A percentile compares a stretch with the other conserved stretches of the same genome.
Conservation (phyloP, 208 protist species). For the Entamoeba dispar region DNA sequence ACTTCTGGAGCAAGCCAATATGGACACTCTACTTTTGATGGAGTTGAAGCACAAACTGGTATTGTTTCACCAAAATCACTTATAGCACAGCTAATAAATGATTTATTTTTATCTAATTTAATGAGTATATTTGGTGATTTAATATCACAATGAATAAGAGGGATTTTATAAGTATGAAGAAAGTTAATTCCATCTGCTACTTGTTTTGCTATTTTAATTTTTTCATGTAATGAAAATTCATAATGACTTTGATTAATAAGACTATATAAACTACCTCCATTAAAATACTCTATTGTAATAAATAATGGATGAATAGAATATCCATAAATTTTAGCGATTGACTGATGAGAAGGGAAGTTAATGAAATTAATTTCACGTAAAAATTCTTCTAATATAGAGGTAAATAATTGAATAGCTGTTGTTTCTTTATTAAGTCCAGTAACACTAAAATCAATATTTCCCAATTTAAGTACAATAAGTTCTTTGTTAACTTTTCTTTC, state of each 20-base stretch:
- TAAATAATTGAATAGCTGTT: background rate
- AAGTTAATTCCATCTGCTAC: background rate
- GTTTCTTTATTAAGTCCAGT: background rate
- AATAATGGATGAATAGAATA: background rate
- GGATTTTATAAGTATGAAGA: background rate
- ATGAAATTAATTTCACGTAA: background rate
- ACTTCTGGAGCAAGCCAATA: constrained; percentile 34
- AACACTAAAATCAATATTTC: background rate
- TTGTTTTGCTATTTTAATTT: background rate
- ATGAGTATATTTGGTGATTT: constrained; percentile 7
- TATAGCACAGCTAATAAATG: background rate
- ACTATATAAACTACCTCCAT: background rate
- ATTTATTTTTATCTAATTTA: background rate
- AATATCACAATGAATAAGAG: constrained; percentile 8
- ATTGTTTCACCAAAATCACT: constrained; percentile 4
- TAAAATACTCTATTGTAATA: background rate
- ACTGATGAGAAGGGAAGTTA: background rate
- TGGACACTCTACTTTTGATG: background rate
- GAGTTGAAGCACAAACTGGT: background rate
- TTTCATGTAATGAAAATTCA: background rate
- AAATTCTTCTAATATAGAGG: background rate
- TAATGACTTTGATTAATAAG: background rate
- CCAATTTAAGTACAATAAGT: background rate
- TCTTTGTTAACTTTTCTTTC: background rate
- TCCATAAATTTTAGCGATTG: background rate